Base-by-base conservation (phyloP, 306 rosid species). In the Cicer judaicum region DNA sequence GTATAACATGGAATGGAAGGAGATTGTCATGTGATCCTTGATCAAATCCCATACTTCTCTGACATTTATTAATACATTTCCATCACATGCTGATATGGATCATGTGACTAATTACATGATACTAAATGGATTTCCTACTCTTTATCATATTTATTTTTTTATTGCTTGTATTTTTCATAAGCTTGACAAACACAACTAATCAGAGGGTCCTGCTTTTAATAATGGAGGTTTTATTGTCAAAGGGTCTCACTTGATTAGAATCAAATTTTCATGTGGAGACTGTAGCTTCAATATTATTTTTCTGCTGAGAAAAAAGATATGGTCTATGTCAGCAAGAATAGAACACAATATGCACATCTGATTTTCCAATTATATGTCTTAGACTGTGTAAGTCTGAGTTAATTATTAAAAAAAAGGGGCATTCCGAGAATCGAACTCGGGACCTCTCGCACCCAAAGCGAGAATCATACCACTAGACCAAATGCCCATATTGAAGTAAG, bases 381-480 rank as follows among this genome's bases (percentile, higher is more conserved):
- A 34, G 42, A 66, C 42, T 11, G 41, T 12, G 68, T 16, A 18
- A 18, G 19, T 18, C 21, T 19, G 1, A 19, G 21, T 19, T 19
- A 19, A 19, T 19, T 19, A 19, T n/a, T n/a, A n/a, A n/a, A n/a
- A 65, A 75, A 2, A 12, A 0, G 80, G 73, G 79, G 73, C 73
- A 75, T 75, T 76, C 80, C 61, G 61, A 67, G 80, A 76, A 76
- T 67, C 24, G 75, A 82, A 82, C 87, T 78, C 82, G 60, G 82
- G 86, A 86, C 90, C 86, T 86, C 88, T 86, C 72, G 83, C 86
- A 79, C 92, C 88, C 88, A 41, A 88, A 88, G 89, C 88, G 80
- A 85, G 86, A 85, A 88, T 86, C 92, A 84, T 84, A 86, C 87
- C 90, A 78, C 84, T 86, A 84, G 88, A 86, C 88, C 85, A 78